phyloP scores from a whole-genome alignment of 805 yeast species.

The Teunomyces funiuensis region DNA sequence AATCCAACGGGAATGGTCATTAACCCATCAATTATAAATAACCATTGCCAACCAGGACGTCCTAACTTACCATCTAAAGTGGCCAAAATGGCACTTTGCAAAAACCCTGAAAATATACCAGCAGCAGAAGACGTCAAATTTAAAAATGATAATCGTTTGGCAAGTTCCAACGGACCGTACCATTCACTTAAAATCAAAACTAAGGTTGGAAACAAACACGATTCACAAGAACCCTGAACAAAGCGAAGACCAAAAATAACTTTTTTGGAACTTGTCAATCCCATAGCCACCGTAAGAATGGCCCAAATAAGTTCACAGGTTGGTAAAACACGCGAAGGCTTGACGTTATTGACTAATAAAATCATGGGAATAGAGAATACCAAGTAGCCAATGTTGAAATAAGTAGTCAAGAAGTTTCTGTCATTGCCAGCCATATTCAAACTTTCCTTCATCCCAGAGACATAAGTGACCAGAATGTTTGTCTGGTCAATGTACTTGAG shows the following conservation, averaged over 20 bases:
- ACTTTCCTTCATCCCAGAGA: constrained; percentile 48
- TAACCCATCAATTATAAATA: constrained; percentile 37
- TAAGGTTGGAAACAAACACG: constrained; percentile 57
- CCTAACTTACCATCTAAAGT: constrained; percentile 39
- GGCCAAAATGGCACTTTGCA: constrained; percentile 29
- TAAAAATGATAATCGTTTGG: constrained; percentile 36
- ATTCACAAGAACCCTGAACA: constrained; percentile 44
- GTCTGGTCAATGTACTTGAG: constrained; percentile 44
- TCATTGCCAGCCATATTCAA: constrained; percentile 42
- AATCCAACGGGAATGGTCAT: constrained; percentile 38
- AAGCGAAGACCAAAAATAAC: constrained; percentile 31
- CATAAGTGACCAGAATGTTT: constrained; percentile 46
- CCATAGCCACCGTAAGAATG: constrained; percentile 37
- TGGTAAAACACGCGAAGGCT: constrained; percentile 47
- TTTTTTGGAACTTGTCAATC: constrained; percentile 24
- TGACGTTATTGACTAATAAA: constrained; percentile 38
- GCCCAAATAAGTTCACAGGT: constrained; percentile 47
- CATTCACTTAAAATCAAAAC: constrained; percentile 29
- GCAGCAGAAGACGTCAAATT: constrained; percentile 37
- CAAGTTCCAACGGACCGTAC: constrained; percentile 32
- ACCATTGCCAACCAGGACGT: constrained; percentile 46
- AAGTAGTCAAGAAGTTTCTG: constrained; percentile 43
- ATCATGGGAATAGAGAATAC: constrained; percentile 53
- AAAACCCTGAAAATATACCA: constrained; percentile 36
- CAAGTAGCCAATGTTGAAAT: constrained; percentile 53